A percentile compares a stretch with the other conserved stretches of the same genome.
phyloP scores from a whole-genome alignment of 805 yeast genomes.

The Wickerhamiella australiensis region DNA sequence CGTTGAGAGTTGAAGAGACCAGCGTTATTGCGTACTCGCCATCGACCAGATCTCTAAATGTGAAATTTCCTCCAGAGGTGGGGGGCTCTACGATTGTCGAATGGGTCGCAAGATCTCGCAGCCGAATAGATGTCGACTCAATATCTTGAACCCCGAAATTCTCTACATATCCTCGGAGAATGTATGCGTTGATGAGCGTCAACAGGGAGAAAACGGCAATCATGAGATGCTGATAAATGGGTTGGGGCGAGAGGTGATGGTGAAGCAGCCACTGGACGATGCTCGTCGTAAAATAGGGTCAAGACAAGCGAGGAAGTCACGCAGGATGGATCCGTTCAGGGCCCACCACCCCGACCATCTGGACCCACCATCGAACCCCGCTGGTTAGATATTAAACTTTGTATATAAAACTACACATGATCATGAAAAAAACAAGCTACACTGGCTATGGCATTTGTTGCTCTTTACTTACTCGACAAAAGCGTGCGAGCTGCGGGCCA shows the following conservation, averaged over 20 bases:
- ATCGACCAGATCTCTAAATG: slow-evolving; percentile 12
- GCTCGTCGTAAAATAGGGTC: too few species aligned
- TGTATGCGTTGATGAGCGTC: slow-evolving; percentile 4
- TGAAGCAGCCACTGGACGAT: background rate
- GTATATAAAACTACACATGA: background rate
- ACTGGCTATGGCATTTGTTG: too few species aligned
- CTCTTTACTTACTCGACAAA: slow-evolving; percentile 18
- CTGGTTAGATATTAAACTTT: background rate
- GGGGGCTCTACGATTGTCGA: slow-evolving; percentile 10
- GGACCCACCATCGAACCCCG: background rate
- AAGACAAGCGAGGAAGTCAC: too few species aligned
- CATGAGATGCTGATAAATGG: background rate
- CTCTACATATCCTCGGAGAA: slow-evolving; percentile 6
- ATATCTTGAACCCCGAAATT: slow-evolving; percentile 1
- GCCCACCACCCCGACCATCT: background rate
- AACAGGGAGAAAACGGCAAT: background rate
- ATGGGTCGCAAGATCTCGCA: slow-evolving; percentile 12
- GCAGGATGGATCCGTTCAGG: too few species aligned
- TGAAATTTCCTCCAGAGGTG: slow-evolving; percentile 16
- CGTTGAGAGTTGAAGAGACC: slow-evolving; percentile 16
- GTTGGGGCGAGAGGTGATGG: background rate
- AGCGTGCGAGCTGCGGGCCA: slow-evolving; percentile 70
- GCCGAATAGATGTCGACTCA: background rate
- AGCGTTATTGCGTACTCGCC: slow-evolving; percentile 16
- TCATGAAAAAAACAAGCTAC: background rate